These are phyloP conservation scores for Amaranthus palmeri DNA, from an alignment of 148 eudicot species.

Conservation along the genomic window DNA sequence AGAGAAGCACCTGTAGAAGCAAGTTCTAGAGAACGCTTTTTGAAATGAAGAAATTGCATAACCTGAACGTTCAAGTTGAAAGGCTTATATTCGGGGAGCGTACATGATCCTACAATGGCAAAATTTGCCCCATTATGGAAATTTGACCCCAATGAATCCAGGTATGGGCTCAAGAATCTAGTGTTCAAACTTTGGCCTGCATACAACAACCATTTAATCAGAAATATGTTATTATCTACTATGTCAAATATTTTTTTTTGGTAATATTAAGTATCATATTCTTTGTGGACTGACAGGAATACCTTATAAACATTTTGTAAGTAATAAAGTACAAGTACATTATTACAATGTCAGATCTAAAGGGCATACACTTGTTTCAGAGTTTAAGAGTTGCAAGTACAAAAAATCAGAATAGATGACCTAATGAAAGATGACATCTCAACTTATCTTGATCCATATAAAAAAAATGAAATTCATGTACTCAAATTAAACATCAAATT, in stretches of 20 bases:
- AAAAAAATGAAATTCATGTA: neutral
- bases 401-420: neutral
- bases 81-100: slow-evolving; percentile 62
- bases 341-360: neutral
- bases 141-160: slow-evolving; percentile 63
- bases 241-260: too few relatives aligned
- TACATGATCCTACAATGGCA: slow-evolving; percentile 75
- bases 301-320: too few relatives aligned
- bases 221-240: neutral
- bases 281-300: neutral
- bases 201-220: slow-evolving; percentile 13
- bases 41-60: slow-evolving; percentile 77
- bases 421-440: neutral
- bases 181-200: slow-evolving; percentile 78
- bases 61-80: slow-evolving; percentile 69
- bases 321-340: neutral
- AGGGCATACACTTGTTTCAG: neutral
- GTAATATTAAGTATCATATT: too few relatives aligned
- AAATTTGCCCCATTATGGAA: slow-evolving; percentile 82
- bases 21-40: slow-evolving; percentile 61
- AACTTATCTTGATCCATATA: neutral
- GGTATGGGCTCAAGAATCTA: slow-evolving; percentile 59
- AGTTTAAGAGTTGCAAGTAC: neutral
- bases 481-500: neutral
- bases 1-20: slow-evolving; percentile 45